phyloP scores from a whole-genome alignment of 192 early-diverging fungal species.

The Mortierella antarctica region DNA sequence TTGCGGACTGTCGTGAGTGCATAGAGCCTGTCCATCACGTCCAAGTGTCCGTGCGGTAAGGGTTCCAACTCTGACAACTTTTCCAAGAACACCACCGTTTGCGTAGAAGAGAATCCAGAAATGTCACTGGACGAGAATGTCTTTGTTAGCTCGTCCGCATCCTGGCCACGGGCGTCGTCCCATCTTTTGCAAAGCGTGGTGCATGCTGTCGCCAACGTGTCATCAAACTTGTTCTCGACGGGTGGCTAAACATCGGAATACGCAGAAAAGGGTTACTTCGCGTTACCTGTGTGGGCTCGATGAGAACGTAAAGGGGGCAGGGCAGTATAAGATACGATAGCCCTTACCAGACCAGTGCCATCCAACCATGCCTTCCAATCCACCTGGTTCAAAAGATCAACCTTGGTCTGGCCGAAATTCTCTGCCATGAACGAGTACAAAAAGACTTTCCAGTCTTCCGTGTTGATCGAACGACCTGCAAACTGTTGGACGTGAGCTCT shows the following conservation, averaged over 20 bases:
- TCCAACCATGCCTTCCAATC: constrained; percentile 93
- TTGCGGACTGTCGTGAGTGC: constrained; percentile 77
- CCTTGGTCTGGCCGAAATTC: constrained; percentile 68
- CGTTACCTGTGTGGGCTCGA: background rate
- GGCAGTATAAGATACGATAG: constrained; percentile 25
- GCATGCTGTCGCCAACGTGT: constrained; percentile 82
- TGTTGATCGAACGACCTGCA: constrained; percentile 88
- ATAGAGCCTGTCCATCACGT: constrained; percentile 78
- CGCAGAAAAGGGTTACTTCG: background rate
- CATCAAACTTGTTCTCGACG: constrained; percentile 85
- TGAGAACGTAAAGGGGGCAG: background rate
- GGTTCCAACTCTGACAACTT: constrained; percentile 66
- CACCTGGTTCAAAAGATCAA: constrained; percentile 76
- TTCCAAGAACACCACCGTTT: constrained; percentile 83
- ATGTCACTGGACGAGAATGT: constrained; percentile 71
- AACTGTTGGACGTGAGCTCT: constrained; percentile 84
- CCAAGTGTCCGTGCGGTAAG: constrained; percentile 68
- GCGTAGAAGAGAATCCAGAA: constrained; percentile 75
- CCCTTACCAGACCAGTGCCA: constrained; percentile 78
- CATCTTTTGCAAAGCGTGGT: constrained; percentile 71
- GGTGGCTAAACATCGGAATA: constrained; percentile 65
- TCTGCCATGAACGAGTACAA: constrained; percentile 82
- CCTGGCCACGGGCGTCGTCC: constrained; percentile 64
- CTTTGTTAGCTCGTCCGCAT: constrained; percentile 8
- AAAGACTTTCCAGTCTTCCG: constrained; percentile 86